Conservation (phyloP, 495 filamentous ascomycete genomes). For the Lichina pygmaea region DNA sequence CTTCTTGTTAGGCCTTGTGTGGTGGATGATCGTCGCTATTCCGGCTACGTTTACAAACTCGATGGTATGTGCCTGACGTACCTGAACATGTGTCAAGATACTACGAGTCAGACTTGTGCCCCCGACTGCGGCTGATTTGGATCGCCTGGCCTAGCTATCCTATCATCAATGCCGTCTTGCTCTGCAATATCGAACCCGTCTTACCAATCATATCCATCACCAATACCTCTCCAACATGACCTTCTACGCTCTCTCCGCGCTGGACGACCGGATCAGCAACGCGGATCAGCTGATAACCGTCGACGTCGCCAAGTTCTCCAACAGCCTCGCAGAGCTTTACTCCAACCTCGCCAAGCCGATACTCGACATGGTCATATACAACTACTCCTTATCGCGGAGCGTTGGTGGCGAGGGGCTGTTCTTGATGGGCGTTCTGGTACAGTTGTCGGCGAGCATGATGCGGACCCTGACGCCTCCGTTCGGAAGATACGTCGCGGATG, state of each 20-base stretch:
- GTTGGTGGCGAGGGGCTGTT: conserved; percentile 87
- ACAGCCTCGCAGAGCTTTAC: conserved; percentile 82
- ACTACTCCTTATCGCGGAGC: conserved; percentile 69
- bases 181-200: conserved; percentile 67
- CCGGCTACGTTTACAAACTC: conserved; percentile 97
- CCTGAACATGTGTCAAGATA: background rate
- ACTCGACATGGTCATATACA: conserved; percentile 89
- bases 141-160: conserved; percentile 30
- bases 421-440: conserved; percentile 80
- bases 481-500: conserved; percentile 91
- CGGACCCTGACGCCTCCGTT: conserved; percentile 90
- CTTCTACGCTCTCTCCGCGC: conserved; percentile 82
- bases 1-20: conserved; percentile 68
- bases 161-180: conserved; percentile 93
- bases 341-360: conserved; percentile 92
- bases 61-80: conserved; percentile 36
- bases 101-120: background rate
- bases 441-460: conserved; percentile 81
- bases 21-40: conserved; percentile 98
- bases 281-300: conserved; percentile 93
- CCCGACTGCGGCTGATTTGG: background rate
- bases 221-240: conserved; percentile 90
- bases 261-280: conserved; percentile 96
- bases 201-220: conserved; percentile 80
- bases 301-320: conserved; percentile 86